These are phyloP conservation scores for Carex kokanica DNA, from an alignment of 176 grass and related monocot genomes.

Conservation along the genomic window DNA sequence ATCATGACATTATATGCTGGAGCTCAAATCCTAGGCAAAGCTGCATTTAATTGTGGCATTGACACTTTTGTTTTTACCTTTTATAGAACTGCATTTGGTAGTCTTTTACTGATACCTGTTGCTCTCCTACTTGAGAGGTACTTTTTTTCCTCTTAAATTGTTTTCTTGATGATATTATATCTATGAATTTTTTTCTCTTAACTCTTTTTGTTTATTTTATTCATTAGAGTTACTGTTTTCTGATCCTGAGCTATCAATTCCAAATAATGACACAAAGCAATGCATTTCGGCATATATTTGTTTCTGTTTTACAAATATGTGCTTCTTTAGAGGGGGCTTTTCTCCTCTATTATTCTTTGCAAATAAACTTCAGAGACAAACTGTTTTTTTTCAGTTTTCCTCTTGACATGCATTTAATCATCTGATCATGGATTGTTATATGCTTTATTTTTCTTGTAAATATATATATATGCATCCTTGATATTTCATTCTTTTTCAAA, in stretches of 20 bases:
- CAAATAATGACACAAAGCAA: not conserved
- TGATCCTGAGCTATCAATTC: not conserved
- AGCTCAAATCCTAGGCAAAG: slow-evolving; percentile 64
- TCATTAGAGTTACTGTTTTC: not conserved
- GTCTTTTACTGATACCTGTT: slow-evolving; percentile 46
- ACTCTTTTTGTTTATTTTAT: not conserved
- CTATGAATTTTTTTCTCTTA: not conserved
- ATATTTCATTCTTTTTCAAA: not conserved
- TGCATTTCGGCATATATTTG: not conserved
- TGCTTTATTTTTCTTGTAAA: not conserved
- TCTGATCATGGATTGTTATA: not conserved
- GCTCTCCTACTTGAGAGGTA: slow-evolving; percentile 56
- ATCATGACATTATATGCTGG: slow-evolving; percentile 56
- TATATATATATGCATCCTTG: not conserved
- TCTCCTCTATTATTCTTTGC: not conserved
- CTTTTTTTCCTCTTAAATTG: not conserved
- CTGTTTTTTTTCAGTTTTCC: not conserved
- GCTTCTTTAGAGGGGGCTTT: not conserved
- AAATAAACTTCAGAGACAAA: not conserved
- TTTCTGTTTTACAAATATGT: not conserved
- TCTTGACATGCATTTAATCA: not conserved
- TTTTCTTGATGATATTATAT: not conserved
- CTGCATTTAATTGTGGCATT: slow-evolving; percentile 53
- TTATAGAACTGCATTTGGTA: slow-evolving; percentile 57
- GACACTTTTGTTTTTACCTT: slow-evolving; percentile 66